Conservation (phyloP, 352 stramenopile species). For the Phytophthora crassamura region DNA sequence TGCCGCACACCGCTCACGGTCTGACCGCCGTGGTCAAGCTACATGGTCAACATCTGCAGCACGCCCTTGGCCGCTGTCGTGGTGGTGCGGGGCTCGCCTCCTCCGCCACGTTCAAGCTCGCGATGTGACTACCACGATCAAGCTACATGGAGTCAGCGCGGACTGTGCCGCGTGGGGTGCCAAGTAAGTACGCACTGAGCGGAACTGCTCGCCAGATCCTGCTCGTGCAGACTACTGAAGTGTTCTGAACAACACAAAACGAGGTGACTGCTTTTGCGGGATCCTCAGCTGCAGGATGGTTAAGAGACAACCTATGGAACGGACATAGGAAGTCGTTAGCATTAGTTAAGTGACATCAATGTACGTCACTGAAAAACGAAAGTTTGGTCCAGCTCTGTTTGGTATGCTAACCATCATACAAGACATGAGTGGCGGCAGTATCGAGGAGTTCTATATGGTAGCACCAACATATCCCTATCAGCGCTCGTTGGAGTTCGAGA, state of each 20-base stretch:
- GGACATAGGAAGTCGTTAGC: constrained; percentile 7
- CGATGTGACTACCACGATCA: background rate
- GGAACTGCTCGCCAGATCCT: too few relatives aligned
- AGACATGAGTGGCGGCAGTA: constrained; percentile 15
- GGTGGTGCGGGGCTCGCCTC: background rate
- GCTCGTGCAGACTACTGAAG: too few relatives aligned
- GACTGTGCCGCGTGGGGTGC: too few relatives aligned
- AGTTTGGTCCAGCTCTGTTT: constrained; percentile 26
- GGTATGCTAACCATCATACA: constrained; percentile 32
- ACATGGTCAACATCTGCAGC: too few relatives aligned
- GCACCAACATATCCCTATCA: constrained; percentile 39
- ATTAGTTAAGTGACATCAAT: constrained; percentile 7
- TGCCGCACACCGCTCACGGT: background rate
- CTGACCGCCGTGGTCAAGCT: background rate
- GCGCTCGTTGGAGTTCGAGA: constrained; percentile 33
- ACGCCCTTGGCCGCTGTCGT: background rate
- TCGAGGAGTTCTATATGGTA: constrained; percentile 30
- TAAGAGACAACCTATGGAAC: background rate
- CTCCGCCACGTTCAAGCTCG: background rate
- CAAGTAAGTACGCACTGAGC: background rate
- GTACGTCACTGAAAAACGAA: constrained; percentile 9
- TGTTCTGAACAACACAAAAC: background rate
- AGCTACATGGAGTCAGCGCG: constrained; percentile 5
- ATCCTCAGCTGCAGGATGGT: background rate
- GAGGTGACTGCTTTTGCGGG: background rate